Evolutionary conservation across 2,329 filamentous ascomycete species (phyloP).

Genomic region (Aphanocladium album): DNA sequence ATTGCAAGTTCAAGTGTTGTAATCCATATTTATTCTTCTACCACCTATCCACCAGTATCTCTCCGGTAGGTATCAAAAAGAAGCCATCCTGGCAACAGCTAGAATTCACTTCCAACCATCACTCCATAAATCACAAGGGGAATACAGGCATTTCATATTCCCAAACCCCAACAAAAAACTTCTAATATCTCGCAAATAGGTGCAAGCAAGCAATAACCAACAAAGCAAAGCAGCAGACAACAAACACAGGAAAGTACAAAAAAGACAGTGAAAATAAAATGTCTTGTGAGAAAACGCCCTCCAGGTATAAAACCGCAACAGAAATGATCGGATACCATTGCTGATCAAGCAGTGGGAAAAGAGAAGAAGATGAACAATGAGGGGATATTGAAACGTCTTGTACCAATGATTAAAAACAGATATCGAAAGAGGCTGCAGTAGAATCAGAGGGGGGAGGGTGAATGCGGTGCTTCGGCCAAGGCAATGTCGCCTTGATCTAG

Average conservation of each 20-base stretch:
- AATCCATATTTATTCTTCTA: neutral
- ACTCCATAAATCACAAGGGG: neutral
- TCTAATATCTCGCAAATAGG: neutral
- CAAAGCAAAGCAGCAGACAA: neutral
- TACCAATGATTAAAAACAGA: conserved; percentile 4
- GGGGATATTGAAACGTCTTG: neutral
- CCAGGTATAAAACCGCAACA: neutral
- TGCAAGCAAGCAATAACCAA: neutral
- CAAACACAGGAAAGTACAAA: conserved; percentile 6
- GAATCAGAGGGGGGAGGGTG: neutral
- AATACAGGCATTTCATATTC: neutral
- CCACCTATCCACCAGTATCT: neutral
- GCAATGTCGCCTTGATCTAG: neutral
- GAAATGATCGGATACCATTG: neutral
- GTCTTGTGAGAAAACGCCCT: neutral
- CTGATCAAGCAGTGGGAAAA: neutral
- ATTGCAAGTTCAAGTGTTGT: no score
- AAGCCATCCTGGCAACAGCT: neutral
- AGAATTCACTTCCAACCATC: neutral
- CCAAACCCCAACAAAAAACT: neutral
- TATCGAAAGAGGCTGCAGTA: conserved; percentile 1
- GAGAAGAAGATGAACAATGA: neutral
- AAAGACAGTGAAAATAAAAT: neutral
- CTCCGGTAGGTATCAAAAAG: conserved; percentile 1
- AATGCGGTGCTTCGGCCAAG: neutral